Evolutionary conservation across 441 rosid species (phyloP), one percentile per base, ranked within the genome.

Genomic region (Erysimum pusillum): DNA sequence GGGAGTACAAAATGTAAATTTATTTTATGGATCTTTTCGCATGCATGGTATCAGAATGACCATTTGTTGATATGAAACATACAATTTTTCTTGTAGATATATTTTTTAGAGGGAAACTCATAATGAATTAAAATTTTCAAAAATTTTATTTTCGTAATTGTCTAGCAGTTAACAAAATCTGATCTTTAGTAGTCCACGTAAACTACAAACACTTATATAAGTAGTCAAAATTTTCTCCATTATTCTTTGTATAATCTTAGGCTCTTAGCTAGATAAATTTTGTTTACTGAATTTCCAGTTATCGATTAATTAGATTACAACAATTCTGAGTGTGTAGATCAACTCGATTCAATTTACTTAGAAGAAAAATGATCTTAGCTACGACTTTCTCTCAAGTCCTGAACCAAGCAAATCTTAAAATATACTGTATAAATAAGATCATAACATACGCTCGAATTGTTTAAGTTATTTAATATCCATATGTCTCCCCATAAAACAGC

Each of bases 401-500:
- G 56, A 65, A 28, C 59, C 78, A 66, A 15, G 32, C 38, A 65
- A 65, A 45, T n/a, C 65, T 45, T 46, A 25, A 48, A 38, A 49
- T 38, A 17, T 9, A 48, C 28, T 25, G 28, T 25, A 25, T 15
- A 15, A 53, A 64, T 54, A 32, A 35, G 66, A 45, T 46, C 45
- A 59, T 39, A 49, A 20, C 63, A 68, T 18, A 42, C 36, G 54
- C 8, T 44, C n/a, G 18, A 31, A 46, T 17, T 57, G 44, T 54
- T 52, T 53, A 52, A 45, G 39, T 15, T 61, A 22, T 39, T 34
- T 44, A 52, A 20, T n/a, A 39, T 32, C 0, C 51, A 67, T 42
- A 59, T 74, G 42, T 57, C 67, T 76, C 70, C 63, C 31, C 59
- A 34, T 42, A 62, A 62, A 52, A 69, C 42, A 36, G 15, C n/a